Evolutionary conservation across 306 rosid genomes (phyloP), one percentile per base, ranked within the genome.

Genomic region (Rubus parviflorus): DNA sequence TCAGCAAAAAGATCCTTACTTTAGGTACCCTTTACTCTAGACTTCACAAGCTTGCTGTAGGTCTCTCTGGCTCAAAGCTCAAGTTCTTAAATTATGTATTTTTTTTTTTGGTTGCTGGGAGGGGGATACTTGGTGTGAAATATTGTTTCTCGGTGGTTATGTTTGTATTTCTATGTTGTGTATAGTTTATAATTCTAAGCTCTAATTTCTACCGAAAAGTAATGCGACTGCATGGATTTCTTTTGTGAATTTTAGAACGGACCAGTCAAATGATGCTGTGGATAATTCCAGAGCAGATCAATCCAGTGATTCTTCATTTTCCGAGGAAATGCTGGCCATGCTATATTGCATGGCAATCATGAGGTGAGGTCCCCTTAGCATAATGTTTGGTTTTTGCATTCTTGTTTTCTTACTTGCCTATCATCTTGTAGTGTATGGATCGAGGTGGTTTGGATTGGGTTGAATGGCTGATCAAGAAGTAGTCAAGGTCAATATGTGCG

Each of bases 281-380:
- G 56, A 63, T 77, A 72, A 63, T 56, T 69, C 66, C 70, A 68
- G 83, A 70, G 86, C 23, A 58, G 89, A 80, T 46, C 80, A 60
- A 42, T 52, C 74, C 4, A 70, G 49, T 54, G 84, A 70, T 12
- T 88, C 64, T 79, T 79, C 81, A 61, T 85, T 89, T 70, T 89
- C 98, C 7, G 99, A 92, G 51, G 92, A 89, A 80, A 82, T 87
- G 81, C 85, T 96, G 37, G 81, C 94, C 23, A 86, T 89, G 92
- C 73, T 96, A 74, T 90, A 96, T 84, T 85, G 90, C 83, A 88
- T 91, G 94, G 85, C 98, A 57, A 85, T 88, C 75, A 80, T 89
- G 84, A 92, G 98, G 98, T 93, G 49, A 79, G 81, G 8, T 52
- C 76, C 68, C 70, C 56, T 84, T 48, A 16, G 5, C 5, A 15